Base-by-base conservation (phyloP, 805 yeast species). In the Hanseniaspora nectarophila region DNA sequence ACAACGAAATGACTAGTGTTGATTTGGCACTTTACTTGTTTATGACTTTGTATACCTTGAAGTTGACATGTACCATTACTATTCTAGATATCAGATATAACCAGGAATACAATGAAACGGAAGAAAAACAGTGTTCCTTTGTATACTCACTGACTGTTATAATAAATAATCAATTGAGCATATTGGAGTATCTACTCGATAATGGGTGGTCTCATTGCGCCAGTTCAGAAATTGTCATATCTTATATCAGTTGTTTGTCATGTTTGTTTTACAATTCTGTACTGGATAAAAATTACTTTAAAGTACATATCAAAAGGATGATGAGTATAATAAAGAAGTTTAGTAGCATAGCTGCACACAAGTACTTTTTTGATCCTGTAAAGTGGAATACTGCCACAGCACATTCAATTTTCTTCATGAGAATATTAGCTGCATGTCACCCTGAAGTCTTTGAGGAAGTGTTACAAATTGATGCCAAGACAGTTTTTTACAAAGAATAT, bases 291-390 rank as follows among this genome's bases (percentile, higher is more conserved):
- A 32, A 31, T 2, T 52, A 40, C 18, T 42, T 52, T 20, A 52
- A 18, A 21, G 13, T 31, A 5, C 26, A 45, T 38, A 16, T 52
- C 5, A 33, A 52, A 10, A 39, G 18, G 24, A 45, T 52, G 50
- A 39, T 52, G 23, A 13, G 16, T 7, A 16, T 34, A 4, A 39
- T 52, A 9, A 52, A 45, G 29, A 52, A 34, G 20, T 40, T 52
- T 28, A 43, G 28, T 7, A n/a, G 7, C 5, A 12, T 28, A 16
- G 31, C 38, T n/a, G 13, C 31, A 23, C 4, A 42, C 2, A 15
- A 45, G 13, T 23, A 43, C 13, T 52, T 52, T 16, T 45, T 32
- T 45, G 54, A 52, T 45, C 54, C 54, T 13, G 48, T 52, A 10
- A 52, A 45, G 15, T 52, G 51, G 54, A 45, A 37, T 32, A 35